Base-by-base conservation (phyloP, 495 filamentous ascomycete species). In the Stereocaulon alpinum region DNA sequence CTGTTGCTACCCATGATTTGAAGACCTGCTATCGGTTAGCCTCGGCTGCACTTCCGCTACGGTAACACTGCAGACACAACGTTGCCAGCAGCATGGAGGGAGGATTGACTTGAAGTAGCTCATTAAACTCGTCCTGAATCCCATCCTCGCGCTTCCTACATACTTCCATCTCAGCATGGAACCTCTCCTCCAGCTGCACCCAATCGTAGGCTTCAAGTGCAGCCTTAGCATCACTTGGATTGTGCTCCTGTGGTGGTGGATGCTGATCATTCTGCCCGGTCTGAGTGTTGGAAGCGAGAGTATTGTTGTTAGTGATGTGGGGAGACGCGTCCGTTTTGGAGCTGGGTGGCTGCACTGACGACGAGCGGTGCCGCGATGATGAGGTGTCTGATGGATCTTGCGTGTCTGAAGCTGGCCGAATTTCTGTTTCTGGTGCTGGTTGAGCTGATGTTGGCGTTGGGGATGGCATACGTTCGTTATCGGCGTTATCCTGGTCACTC, bases 101-200 rank as follows among this genome's bases (percentile, higher is more conserved):
- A n/a, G n/a, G n/a, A n/a, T n/a, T n/a, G n/a, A n/a, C n/a, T n/a
- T n/a, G n/a, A 58, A 85, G 71, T 41, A 87, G 70, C 45, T 74
- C 70, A n/a, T 81, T 71, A 41, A 83, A 86, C 59, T 91, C 86
- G 32, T 77, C 70, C 48, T 82, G 72, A 14, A 91, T 66, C 41
- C 80, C 72, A 12, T 78, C 77, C 69, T 94, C 87, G 0, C 79
- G 67, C 17, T 73, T 69, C 44, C 82, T 74, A 27, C 83, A 78
- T 49, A 83, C 74, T 27, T 75, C 70, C 68, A 91, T 81, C 32
- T 78, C 78, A 49, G 77, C 71, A 40, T 77, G 64, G 60, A 86
- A 91, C 40, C 80, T 79, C 27, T 74, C 69, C 68, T 88, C 76
- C 18, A 92, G 79, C 41, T 85, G 80, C 7, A 82, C 76, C 86